Evolutionary conservation across 257 asterid species (phyloP).

Genomic region (Solanum arcanum): DNA sequence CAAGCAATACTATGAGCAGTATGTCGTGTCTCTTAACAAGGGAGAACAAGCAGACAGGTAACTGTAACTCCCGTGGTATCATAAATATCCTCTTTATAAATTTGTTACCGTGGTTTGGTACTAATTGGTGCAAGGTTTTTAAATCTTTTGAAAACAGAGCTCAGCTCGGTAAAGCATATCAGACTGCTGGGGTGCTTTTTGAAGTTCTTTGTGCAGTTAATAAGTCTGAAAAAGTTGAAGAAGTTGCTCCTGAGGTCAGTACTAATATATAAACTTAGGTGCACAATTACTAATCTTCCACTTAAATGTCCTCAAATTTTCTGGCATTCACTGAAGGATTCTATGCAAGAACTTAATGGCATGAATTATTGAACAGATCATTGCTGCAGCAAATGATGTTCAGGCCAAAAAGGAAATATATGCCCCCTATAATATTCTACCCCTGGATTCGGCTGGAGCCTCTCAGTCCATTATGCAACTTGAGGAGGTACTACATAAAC

Average conservation of each 20-base stretch:
- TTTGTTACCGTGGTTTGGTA: neutral
- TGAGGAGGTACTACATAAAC: slow-evolving; percentile 62
- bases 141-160: slow-evolving; percentile 39
- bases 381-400: slow-evolving; percentile 97
- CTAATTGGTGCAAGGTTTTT: neutral
- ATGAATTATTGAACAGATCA: slow-evolving; percentile 47
- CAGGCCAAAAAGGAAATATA: slow-evolving; percentile 90
- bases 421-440: slow-evolving; percentile 89
- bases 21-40: slow-evolving; percentile 85
- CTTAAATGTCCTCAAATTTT: neutral
- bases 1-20: slow-evolving; percentile 88
- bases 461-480: slow-evolving; percentile 96
- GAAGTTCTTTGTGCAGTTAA: slow-evolving; percentile 99
- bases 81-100: neutral
- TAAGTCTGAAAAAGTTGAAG: slow-evolving; percentile 86
- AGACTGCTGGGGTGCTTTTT: slow-evolving; percentile 95
- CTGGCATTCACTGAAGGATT: slow-evolving; percentile 1
- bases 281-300: neutral
- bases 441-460: slow-evolving; percentile 92
- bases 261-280: neutral
- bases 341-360: neutral
- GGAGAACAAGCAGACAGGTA: slow-evolving; percentile 97
- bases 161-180: slow-evolving; percentile 96
- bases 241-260: slow-evolving; percentile 97
- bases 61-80: neutral